Base-by-base conservation (phyloP, 2,329 filamentous ascomycete species). In the Botrytis byssoidea region DNA sequence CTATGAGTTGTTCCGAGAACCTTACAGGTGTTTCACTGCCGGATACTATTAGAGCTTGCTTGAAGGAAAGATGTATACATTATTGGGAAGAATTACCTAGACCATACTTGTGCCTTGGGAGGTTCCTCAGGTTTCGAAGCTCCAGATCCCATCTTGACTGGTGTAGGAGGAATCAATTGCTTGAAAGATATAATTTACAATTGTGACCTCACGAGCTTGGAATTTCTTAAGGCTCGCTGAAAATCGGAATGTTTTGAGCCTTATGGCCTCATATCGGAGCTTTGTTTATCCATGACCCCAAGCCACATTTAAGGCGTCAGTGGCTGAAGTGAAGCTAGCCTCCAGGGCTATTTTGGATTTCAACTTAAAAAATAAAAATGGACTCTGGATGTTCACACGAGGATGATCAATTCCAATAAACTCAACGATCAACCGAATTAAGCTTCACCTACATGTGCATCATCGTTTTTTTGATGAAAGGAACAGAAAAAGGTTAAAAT, bases 1-100 rank as follows among this genome's bases (percentile, higher is more conserved):
- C 91, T 80, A 97, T 88, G 80, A 98, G 87, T 81, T 93, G 91
- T 81, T 93, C 90, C 77, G 94, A 97, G 83, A 97, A 91, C 78
- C 88, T 86, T 76, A 92, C 86, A 75, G 90, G 89, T 60, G 88
- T 86, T 78, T 89, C 85, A 80, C 88, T 90, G 79, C n/a, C 42
- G 37, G 25, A 14, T 35, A 14, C 57, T 48, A 67, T 78, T 42
- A 75, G 74, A 65, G 46, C 46, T 65, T 74, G 72, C 65, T 32
- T 42, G 35, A 35, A 16, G 29, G 9, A 55, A 55, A 61, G 35
- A 55, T 42, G 44, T 42, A n/a, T n/a, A n/a, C 14, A n/a, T 63
- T n/a, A n/a, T 63, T n/a, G 60, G 69, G 61, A 51, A 20, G 46
- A 71, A 57, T 57, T 74, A 79, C 80, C 76, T 79, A 32, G 76